Base-by-base conservation (phyloP, 345 rosid genomes). In the Eucalyptus microcorys region DNA sequence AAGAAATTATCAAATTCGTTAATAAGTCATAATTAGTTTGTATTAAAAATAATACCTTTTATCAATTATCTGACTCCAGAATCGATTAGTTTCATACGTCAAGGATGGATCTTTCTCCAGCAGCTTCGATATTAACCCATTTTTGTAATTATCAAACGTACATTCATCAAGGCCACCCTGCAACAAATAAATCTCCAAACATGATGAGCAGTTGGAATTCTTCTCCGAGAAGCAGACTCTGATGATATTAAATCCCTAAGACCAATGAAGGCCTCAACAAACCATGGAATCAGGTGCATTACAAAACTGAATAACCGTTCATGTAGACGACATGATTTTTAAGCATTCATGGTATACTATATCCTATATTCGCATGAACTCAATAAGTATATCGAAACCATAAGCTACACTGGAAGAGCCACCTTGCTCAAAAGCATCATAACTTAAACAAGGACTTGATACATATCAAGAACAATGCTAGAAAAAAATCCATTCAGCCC, bases 91-190 rank as follows among this genome's bases (percentile, higher is more conserved):
- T 91, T 98, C 98, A 49, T 95, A 94, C 83, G 92, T 86, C 86
- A 98, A 94, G 57, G 98, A 98, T 34, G 97, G 97, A 90, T 98
- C 99, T 90, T 96, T 98, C 90, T 96, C 97, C 94, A 97, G 93
- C 87, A 98, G 93, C 91, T 93, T 97, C 34, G 96, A 95, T 88
- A 93, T 90, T 93, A 98, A 87, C 89, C 99, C 99, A 90, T 94
- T 94, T 91, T 88, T 93, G 90, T 97, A 98, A 90, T 92, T 93
- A 89, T 95, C 96, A 88, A 94, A 97, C 22, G 98, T 92, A 88
- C 95, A 92, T 85, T 95, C 95, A 91, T 98, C 97, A 57, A 97
- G 96, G 86, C 93, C 93, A 91, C 90, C 92, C 98, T 97, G 95
- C 92, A 94, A 87, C 50, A 42, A 86, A 61, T 22, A 47, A 83